phyloP scores from a whole-genome alignment of 2,329 filamentous ascomycete genomes.

The Knoxdaviesia capensis region DNA sequence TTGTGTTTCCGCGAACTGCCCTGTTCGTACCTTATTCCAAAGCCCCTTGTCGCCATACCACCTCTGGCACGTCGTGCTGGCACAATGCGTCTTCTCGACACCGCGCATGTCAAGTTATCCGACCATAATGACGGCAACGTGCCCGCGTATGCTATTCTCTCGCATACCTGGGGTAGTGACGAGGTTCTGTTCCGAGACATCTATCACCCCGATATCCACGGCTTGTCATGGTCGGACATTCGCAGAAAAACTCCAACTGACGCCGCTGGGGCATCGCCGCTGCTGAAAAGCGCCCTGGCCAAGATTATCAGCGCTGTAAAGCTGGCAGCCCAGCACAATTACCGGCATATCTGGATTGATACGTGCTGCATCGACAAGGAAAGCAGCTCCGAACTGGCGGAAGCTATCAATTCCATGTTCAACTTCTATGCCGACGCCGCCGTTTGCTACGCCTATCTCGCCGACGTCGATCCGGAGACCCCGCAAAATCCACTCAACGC shows the following conservation, averaged over 20 bases:
- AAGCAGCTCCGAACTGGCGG: constrained; percentile 11
- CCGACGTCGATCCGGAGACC: constrained; percentile 5
- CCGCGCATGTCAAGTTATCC: constrained; percentile 3
- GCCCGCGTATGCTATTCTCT: constrained; percentile 12
- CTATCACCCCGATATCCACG: too few relatives aligned
- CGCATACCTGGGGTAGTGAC: constrained; percentile 11
- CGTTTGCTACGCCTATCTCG: constrained; percentile 9
- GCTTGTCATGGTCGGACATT: too few relatives aligned
- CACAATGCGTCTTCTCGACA: constrained; percentile 6
- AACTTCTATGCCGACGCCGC: constrained; percentile 9
- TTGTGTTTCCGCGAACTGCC: background rate
- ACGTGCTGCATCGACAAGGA: constrained; percentile 12
- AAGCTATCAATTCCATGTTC: constrained; percentile 12
- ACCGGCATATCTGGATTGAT: constrained; percentile 10
- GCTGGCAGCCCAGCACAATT: constrained; percentile 1
- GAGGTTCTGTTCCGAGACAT: constrained; percentile 11
- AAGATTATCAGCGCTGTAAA: constrained; percentile 1
- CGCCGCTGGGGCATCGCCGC: too few relatives aligned
- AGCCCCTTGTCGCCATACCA: too few relatives aligned
- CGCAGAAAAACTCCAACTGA: too few relatives aligned
- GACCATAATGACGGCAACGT: constrained; percentile 1
- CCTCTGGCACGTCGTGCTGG: too few relatives aligned
- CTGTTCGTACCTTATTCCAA: background rate
- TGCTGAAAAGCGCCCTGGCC: background rate
- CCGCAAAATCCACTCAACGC: too few relatives aligned